Percentiles rank a stretch among this genome's conserved stretches.
Conservation (phyloP, 2,329 filamentous ascomycete genomes). For the Hortaea werneckii region DNA sequence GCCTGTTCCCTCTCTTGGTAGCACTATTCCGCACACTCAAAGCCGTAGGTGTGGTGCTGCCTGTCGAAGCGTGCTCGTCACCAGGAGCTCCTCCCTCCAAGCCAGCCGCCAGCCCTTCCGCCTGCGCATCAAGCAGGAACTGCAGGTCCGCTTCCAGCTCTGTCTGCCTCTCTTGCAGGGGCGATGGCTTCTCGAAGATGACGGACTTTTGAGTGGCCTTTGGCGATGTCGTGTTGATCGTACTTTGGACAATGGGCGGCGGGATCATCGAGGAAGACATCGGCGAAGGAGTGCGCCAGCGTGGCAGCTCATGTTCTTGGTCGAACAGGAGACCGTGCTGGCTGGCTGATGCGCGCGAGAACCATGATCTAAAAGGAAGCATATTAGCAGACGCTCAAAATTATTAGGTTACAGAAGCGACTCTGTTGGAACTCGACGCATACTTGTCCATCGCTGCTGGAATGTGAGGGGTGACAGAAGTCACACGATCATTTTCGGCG, state of each 20-base stretch:
- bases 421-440: no score
- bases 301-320: conserved; percentile 19
- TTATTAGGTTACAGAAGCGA: no score
- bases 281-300: conserved; percentile 25
- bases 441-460: no score
- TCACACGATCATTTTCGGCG: no score
- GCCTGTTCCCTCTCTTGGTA: conserved; percentile 38
- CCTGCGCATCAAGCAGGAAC: conserved; percentile 50
- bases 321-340: conserved; percentile 12
- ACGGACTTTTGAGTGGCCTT: conserved; percentile 23
- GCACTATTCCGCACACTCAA: conserved; percentile 27
- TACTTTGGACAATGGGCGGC: conserved; percentile 24
- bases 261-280: conserved; percentile 25
- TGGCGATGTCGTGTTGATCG: conserved; percentile 13
- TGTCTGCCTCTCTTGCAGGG: conserved; percentile 33
- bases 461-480: no score
- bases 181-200: conserved; percentile 36
- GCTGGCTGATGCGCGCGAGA: conserved; percentile 15
- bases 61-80: conserved; percentile 38
- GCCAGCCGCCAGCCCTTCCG: conserved; percentile 45
- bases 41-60: conserved; percentile 39
- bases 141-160: conserved; percentile 49
- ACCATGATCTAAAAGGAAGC: conserved; percentile 19
- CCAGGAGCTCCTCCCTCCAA: conserved; percentile 26
- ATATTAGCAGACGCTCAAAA: no score